Evolutionary conservation across 163 green algal genomes (phyloP).

Genomic region (Chlamydomonas reinhardtii): DNA sequence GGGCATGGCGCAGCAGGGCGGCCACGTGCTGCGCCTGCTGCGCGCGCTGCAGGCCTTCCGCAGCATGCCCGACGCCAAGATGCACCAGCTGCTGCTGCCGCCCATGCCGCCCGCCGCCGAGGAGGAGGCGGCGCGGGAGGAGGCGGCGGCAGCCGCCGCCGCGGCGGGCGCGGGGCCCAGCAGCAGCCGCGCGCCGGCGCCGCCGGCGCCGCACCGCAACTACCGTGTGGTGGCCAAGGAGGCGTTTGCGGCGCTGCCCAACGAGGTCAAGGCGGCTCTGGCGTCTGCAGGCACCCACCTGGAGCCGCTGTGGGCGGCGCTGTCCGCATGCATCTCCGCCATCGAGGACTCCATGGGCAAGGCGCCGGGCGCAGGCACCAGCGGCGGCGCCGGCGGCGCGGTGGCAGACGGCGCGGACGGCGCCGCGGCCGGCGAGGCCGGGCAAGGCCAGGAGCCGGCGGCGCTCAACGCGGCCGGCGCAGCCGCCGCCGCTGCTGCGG

Average conservation of each 20-base stretch:
- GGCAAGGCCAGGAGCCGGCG: background rate
- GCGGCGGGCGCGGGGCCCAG: constrained; percentile 18
- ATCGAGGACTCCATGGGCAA: constrained; percentile 64
- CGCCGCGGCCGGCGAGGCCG: background rate
- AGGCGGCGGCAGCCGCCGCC: background rate
- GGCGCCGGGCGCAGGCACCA: background rate
- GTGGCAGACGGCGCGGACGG: background rate
- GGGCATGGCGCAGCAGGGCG: constrained; percentile 59
- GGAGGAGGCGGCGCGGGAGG: background rate
- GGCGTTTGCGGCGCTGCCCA: constrained; percentile 4
- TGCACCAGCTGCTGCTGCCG: constrained; percentile 37
- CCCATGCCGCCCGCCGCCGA: constrained; percentile 2
- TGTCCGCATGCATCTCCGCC: constrained; percentile 63
- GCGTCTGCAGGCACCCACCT: constrained; percentile 23
- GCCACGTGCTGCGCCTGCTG: constrained; percentile 78
- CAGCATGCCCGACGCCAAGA: constrained; percentile 32
- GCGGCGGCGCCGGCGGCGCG: background rate
- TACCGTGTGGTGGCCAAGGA: constrained; percentile 8
- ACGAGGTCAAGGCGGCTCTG: constrained; percentile 28
- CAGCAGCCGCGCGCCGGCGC: background rate
- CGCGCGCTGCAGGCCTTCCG: constrained; percentile 73
- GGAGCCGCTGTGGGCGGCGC: constrained; percentile 76
- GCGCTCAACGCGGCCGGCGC: constrained; percentile 29
- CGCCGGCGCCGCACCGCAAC: background rate
- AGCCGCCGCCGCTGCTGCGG: constrained; percentile 46